Conservation (phyloP, 192 early-diverging fungal genomes). For the Coemansia sp. region DNA sequence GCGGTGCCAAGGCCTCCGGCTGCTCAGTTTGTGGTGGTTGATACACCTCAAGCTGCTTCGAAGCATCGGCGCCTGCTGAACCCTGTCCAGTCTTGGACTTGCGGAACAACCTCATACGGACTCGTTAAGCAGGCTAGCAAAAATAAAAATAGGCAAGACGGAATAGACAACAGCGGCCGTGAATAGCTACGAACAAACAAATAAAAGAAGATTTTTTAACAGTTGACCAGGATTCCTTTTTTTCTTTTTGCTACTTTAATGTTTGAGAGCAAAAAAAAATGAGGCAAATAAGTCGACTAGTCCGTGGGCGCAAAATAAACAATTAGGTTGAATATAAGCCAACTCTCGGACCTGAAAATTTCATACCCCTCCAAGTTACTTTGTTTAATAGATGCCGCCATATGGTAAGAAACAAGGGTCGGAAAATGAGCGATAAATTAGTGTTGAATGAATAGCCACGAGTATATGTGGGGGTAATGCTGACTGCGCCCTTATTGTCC, state of each 20-base stretch:
- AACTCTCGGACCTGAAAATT: background rate
- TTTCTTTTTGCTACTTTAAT: background rate
- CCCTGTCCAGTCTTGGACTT: slow-evolving; percentile 37
- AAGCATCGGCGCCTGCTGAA: background rate
- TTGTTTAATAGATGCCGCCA: background rate
- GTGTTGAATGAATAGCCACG: background rate
- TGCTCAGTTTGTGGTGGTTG: slow-evolving; percentile 3
- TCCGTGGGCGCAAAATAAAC: background rate
- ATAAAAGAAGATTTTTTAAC: background rate
- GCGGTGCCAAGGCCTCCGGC: background rate
- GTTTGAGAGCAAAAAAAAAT: background rate
- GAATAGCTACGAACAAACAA: background rate
- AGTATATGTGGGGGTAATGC: background rate
- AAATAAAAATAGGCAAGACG: background rate
- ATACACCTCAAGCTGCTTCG: background rate
- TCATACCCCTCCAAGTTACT: background rate
- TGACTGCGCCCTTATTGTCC: background rate
- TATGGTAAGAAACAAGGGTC: background rate
- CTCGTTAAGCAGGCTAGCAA: background rate
- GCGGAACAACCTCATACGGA: slow-evolving; percentile 48
- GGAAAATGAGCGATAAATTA: background rate
- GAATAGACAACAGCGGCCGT: background rate
- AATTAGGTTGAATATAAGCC: background rate
- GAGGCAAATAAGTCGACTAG: background rate
- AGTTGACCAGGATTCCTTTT: background rate